Base-by-base conservation (phyloP, 2,329 filamentous ascomycete genomes). In the Paradendryphiella salina region DNA sequence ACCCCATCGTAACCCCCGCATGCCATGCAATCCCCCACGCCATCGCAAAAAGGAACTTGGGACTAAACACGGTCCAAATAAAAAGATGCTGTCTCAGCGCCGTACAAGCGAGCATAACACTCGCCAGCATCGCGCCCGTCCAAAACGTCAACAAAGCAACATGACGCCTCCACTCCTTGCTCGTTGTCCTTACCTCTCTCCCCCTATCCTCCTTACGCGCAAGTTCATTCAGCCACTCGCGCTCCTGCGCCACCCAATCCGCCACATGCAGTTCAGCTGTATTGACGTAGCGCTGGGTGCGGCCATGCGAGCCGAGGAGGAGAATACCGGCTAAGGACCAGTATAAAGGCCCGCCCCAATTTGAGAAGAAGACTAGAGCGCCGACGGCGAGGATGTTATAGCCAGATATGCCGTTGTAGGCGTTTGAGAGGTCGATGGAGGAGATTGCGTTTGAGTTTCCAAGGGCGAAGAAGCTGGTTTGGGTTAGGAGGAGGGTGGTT, bases 1-100 rank as follows among this genome's bases (percentile, higher is more conserved):
- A 62, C 78, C 60, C 66, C n/a, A 67, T 36, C 26, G 51, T 63
- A 32, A 70, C 59, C 8, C 82, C 69, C 54, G 92, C 70, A 81
- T 99, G 93, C 76, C 92, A 90, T 6, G 84, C 89, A 37, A 93
- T 67, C 56, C 83, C 85, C 95, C 94, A 99, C 11, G 88, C 90
- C 79, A 94, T 87, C 57, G 85, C 89, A 71, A 96, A 99, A 60
- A 99, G 76, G 72, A 92, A 97, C 73, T 97, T 99, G 0, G 94
- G 94, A 58, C 90, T 96, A 73, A 99, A 99, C 9, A 99, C 94
- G 0, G 93, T 97, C 94, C 94, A 99, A 55, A 99, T 92, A 70
- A 99, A 99, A 50, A 99, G 73, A 78, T 99, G 94, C 23, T 89
- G 90, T 60, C 93, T 80, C 67, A 99, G 73, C 6, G 83, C 79